These are phyloP conservation scores for Dysphania ambrosioides DNA, from an alignment of 148 eudicot species.

Conservation along the genomic window DNA sequence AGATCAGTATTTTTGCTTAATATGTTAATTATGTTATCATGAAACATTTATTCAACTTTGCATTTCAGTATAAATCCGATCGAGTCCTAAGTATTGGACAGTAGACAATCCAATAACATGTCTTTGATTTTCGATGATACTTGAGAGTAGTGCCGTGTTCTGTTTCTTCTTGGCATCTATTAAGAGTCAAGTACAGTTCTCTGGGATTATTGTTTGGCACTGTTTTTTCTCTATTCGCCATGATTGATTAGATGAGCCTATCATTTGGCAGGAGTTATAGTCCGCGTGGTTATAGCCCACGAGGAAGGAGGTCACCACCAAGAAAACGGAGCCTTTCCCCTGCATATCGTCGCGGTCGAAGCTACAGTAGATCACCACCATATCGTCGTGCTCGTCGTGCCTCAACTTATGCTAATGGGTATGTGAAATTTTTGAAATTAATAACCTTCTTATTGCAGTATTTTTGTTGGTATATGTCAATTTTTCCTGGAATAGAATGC, in stretches of 20 bases:
- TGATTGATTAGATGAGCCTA: not conserved
- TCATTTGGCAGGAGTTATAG: slow-evolving; percentile 51
- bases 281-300: slow-evolving; percentile 63
- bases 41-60: not conserved
- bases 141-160: not conserved
- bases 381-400: slow-evolving; percentile 55
- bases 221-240: not conserved
- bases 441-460: not conserved
- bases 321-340: slow-evolving; percentile 51
- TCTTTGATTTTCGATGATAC: too few species aligned
- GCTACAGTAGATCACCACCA: slow-evolving; percentile 75
- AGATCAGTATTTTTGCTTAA: not conserved
- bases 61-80: not conserved
- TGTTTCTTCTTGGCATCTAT: not conserved
- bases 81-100: too few species aligned
- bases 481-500: not conserved
- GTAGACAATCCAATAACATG: not conserved
- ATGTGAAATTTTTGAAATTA: slow-evolving; percentile 10
- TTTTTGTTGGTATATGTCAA: not conserved
- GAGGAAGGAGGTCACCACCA: slow-evolving; percentile 57
- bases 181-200: not conserved
- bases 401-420: slow-evolving; percentile 66
- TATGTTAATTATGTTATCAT: too few species aligned
- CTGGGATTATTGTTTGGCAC: not conserved
- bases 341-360: slow-evolving; percentile 51